Percentiles rank a stretch among this genome's conserved stretches.
phyloP scores from a whole-genome alignment of 371 early-diverging fungal genomes.

The Mucor sp. region DNA sequence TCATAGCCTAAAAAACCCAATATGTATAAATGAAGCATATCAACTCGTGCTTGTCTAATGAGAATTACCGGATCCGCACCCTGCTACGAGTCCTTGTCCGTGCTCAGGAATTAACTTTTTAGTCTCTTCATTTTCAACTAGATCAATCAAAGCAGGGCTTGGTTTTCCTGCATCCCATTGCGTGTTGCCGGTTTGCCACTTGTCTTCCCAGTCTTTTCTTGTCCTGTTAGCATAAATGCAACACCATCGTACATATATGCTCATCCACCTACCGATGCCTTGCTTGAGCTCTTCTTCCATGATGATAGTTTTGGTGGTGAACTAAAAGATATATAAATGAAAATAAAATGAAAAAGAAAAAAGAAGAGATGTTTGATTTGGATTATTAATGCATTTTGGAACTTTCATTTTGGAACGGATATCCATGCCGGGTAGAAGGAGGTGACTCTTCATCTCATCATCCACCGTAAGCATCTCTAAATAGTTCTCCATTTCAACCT shows the following conservation, averaged over 20 bases:
- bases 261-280: neutral
- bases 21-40: neutral
- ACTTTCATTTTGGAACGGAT: neutral
- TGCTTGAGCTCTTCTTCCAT: neutral
- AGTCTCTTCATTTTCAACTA: conserved; percentile 60
- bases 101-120: conserved; percentile 53
- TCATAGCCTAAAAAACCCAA: conserved; percentile 61
- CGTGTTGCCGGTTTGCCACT: conserved; percentile 57
- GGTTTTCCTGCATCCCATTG: conserved; percentile 67
- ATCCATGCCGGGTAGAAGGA: neutral
- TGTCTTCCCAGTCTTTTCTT: conserved; percentile 52
- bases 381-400: conserved; percentile 10
- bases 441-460: neutral
- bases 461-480: neutral
- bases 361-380: neutral
- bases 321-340: neutral
- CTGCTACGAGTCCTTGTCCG: conserved; percentile 79
- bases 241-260: too few species aligned
- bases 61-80: conserved; percentile 71
- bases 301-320: neutral
- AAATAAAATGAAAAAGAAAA: neutral
- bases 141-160: conserved; percentile 67
- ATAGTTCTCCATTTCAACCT: neutral
- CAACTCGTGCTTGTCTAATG: conserved; percentile 6
- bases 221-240: too few species aligned